Base-by-base conservation (phyloP, 2,329 filamentous ascomycete genomes). In the Beauveria varroae region DNA sequence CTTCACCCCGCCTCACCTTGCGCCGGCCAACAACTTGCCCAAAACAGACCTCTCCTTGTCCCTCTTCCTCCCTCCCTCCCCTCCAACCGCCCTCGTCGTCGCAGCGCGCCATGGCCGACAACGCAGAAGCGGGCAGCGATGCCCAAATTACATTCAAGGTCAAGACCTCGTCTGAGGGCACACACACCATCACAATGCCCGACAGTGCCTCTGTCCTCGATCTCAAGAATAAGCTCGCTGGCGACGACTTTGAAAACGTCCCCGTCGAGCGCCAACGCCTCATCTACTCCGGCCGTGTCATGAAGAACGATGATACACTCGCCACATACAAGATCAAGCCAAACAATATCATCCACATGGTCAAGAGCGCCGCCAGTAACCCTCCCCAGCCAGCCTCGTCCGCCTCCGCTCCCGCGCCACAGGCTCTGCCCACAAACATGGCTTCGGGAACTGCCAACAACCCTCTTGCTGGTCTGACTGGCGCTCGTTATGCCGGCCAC, bases 201-300 rank as follows among this genome's bases (percentile, higher is more conserved):
- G 83, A 89, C 66, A 84, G 85, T 41, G 90, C 88, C 54, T 89
- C 88, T 8, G 88, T 98, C 49, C 81, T 85, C 62, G 92, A 97
- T 64, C 84, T 99, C 68, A 99, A 99, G 82, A 84, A 83, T 64
- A 96, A 93, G 80, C 86, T 99, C 44, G 85, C 93, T 5, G 83
- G 84, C 37, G 77, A 86, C 62, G 91, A 96, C 68, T 91, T 88
- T 71, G 93, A 96, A 74, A 88, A 96, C 73, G 86, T 96, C 61
- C 89, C 95, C 40, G 82, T 88, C 59, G 91, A 96, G 71, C 86
- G 92, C 67, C 93, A 98, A 78, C 90, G 95, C 64, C 82, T 99
- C 65, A 99, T 99, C 77, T 99, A 98, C 80, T 97, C 93, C 6
- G 95, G 95, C 58, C 88, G 93, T 64, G 93, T 99, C 64, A 86